Base-by-base conservation (phyloP, 169 alveolate species). In the Theileria luwenshuni region DNA sequence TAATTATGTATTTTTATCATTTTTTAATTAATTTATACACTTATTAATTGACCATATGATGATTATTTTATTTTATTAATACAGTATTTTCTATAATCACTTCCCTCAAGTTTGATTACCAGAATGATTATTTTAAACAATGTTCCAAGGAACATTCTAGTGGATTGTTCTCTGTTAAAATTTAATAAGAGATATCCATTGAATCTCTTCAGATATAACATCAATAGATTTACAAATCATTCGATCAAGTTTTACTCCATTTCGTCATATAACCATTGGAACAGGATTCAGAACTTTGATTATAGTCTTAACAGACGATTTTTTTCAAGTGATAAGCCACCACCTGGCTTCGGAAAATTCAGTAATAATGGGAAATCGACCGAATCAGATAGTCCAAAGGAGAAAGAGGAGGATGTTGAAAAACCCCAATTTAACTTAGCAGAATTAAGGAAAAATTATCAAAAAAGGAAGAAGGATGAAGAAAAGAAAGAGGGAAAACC, bases 341-440 rank as follows among this genome's bases (percentile, higher is more conserved):
- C 92, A 1, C 47, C 63, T 23, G 92, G 92, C 10, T 86, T 86
- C 42, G 92, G 87, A 58, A 56, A 69, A 35, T 86, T 86, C 27
- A 17, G 74, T 0, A 27, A 42, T 2, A 12, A 41, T 1, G 83
- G 35, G 19, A 75, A 38, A 7, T 17, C 69, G 6, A 17, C 69
- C 21, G 85, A 32, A 41, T 2, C 71, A 64, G 13, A 32, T 19
- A 42, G 8, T 30, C 67, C 19, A 33, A 2, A 49, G 1, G 12
- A 21, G 61, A 27, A 51, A 10, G 12, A 21, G 61, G 10, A 51
- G 33, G 28, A 21, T 10, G 5, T 8, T 7, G 61, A 21, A 23
- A 10, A 51, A 56, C 17, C 27, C n/a, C 19, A 35, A 33, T 23
- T 17, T 19, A 62, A 21, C 15, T 15, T 21, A 56, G 23, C 65